Evolutionary conservation across 345 rosid species (phyloP).

Genomic region (Garcia nutans): DNA sequence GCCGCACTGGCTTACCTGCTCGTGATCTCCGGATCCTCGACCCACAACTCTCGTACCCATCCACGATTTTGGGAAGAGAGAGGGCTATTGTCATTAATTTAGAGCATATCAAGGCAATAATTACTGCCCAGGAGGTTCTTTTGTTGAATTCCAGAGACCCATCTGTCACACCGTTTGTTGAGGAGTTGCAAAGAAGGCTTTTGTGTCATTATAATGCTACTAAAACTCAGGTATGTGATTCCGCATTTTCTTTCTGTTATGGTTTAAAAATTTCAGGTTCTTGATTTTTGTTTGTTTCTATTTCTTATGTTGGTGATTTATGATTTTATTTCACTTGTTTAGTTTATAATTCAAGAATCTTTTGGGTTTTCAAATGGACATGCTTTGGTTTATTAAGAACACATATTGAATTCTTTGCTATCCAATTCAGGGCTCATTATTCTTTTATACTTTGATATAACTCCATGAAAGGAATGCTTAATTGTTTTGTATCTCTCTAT

Average conservation of each 20-base stretch:
- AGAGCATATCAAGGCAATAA: slow-evolving; percentile 93
- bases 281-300: slow-evolving; percentile 4
- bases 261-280: background rate
- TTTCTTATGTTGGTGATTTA: background rate
- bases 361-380: background rate
- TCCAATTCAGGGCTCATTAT: background rate
- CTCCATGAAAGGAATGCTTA: background rate
- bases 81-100: slow-evolving; percentile 81
- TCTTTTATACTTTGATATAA: background rate
- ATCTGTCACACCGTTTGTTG: slow-evolving; percentile 68
- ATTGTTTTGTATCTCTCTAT: background rate
- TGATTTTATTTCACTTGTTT: background rate
- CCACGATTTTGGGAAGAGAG: slow-evolving; percentile 84
- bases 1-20: slow-evolving; percentile 85
- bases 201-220: slow-evolving; percentile 58
- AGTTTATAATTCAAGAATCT: background rate
- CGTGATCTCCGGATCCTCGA: slow-evolving; percentile 90
- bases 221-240: slow-evolving; percentile 54
- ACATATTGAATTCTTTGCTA: background rate
- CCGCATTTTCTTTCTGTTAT: background rate
- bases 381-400: background rate
- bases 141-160: slow-evolving; percentile 84
- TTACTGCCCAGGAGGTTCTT: slow-evolving; percentile 82
- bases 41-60: slow-evolving; percentile 88
- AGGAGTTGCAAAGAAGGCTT: slow-evolving; percentile 67